Percentiles rank a stretch among this genome's conserved stretches.
These are phyloP conservation scores for Lagerstroemia fauriei DNA, from an alignment of 441 rosid genomes.

Conservation along the genomic window DNA sequence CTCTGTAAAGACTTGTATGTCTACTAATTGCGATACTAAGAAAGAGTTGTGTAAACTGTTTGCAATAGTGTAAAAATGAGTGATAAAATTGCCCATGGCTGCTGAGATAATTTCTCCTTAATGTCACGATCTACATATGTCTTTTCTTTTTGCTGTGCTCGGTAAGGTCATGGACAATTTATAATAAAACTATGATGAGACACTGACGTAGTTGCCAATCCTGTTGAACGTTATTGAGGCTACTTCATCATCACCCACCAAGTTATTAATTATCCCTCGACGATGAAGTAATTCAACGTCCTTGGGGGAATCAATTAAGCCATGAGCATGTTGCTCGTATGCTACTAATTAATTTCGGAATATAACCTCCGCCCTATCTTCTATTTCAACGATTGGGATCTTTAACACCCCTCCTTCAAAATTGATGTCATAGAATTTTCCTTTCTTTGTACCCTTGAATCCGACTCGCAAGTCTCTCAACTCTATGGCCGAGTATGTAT, in stretches of 20 bases:
- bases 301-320: slow-evolving; percentile 15
- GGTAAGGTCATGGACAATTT: not conserved
- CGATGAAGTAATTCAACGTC: slow-evolving; percentile 26
- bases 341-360: slow-evolving; percentile 27
- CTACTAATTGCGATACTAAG: not conserved
- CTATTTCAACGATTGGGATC: slow-evolving; percentile 21
- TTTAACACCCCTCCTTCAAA: slow-evolving; percentile 19
- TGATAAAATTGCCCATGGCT: slow-evolving; percentile 18
- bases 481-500: slow-evolving; percentile 23
- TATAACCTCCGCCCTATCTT: not conserved
- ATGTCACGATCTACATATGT: slow-evolving; percentile 11
- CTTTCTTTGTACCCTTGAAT: not conserved
- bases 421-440: slow-evolving; percentile 10
- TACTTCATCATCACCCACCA: slow-evolving; percentile 14
- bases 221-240: slow-evolving; percentile 15
- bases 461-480: slow-evolving; percentile 29
- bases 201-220: not conserved
- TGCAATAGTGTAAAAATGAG: not conserved
- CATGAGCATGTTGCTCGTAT: slow-evolving; percentile 4
- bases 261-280: slow-evolving; percentile 6
- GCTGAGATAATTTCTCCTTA: slow-evolving; percentile 24
- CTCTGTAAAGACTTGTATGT: no score
- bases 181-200: not conserved
- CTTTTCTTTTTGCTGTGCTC: not conserved
- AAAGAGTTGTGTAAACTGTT: not conserved